Evolutionary conservation across 208 protist genomes (phyloP).

Genomic region (Angomonas deanei): DNA sequence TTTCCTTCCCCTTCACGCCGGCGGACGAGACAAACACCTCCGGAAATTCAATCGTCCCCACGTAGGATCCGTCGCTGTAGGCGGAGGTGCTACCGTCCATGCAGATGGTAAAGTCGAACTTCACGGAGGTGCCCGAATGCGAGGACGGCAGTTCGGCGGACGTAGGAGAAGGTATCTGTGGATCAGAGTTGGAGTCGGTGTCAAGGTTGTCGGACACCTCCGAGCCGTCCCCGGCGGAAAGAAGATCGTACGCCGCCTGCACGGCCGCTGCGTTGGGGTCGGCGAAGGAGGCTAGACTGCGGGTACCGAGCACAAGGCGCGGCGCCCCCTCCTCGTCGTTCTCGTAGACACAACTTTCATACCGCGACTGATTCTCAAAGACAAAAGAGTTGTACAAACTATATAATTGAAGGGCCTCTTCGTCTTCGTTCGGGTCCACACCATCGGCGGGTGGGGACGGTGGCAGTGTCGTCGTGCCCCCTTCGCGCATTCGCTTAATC

Average conservation of each 20-base stretch:
- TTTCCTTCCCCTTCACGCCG: background rate
- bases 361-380: background rate
- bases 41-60: background rate
- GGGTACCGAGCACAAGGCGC: background rate
- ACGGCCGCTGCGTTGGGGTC: background rate
- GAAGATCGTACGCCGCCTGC: background rate
- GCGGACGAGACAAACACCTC: background rate
- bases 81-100: background rate
- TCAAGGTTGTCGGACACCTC: background rate
- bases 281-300: background rate
- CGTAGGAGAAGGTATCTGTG: no score
- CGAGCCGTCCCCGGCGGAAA: background rate
- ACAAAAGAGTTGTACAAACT: constrained; percentile 9
- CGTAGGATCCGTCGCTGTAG: background rate
- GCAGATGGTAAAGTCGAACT: background rate
- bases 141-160: background rate
- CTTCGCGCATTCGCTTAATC: constrained; percentile 13
- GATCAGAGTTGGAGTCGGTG: no score
- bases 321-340: background rate
- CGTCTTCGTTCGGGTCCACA: constrained; percentile 1
- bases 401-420: constrained; percentile 10
- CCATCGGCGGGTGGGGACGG: background rate
- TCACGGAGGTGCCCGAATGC: background rate
- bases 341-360: background rate
- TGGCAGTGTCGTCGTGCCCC: background rate